A percentile compares a stretch with the other conserved stretches of the same genome.
Conservation (phyloP, 768 basidiomycete genomes). For the Russula virescens region DNA sequence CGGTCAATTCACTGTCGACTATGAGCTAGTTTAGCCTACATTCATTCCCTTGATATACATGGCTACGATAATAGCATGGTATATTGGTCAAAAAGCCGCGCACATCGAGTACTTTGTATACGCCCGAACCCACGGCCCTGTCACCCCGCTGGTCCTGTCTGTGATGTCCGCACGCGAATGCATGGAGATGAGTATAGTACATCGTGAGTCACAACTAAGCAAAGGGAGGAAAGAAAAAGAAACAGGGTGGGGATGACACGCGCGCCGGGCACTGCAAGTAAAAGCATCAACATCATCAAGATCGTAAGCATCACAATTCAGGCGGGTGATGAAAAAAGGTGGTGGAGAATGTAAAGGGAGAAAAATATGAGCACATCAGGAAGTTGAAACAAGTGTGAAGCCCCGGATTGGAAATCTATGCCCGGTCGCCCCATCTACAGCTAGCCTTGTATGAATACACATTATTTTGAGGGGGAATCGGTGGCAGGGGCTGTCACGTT, state of each 20-base stretch:
- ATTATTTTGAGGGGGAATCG: not conserved
- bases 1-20: not conserved
- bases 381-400: conserved; percentile 4
- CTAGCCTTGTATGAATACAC: conserved; percentile 16
- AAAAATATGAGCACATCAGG: conserved; percentile 5
- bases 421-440: conserved; percentile 15
- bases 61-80: conserved; percentile 10
- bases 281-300: conserved; percentile 21
- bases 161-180: conserved; percentile 15
- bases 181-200: conserved; percentile 22
- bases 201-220: conserved; percentile 12
- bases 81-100: conserved; percentile 12
- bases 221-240: not conserved
- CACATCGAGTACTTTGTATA: conserved; percentile 1
- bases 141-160: not conserved
- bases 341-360: not conserved
- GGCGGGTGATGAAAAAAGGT: not conserved
- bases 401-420: conserved; percentile 13
- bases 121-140: not conserved
- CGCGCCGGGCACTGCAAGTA: conserved; percentile 16
- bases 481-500: conserved; percentile 32
- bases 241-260: not conserved
- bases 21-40: not conserved
- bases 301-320: conserved; percentile 18
- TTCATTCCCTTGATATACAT: not conserved